These are phyloP conservation scores for Aspergillus steynii DNA, from an alignment of 495 filamentous ascomycete genomes.

Conservation along the genomic window DNA sequence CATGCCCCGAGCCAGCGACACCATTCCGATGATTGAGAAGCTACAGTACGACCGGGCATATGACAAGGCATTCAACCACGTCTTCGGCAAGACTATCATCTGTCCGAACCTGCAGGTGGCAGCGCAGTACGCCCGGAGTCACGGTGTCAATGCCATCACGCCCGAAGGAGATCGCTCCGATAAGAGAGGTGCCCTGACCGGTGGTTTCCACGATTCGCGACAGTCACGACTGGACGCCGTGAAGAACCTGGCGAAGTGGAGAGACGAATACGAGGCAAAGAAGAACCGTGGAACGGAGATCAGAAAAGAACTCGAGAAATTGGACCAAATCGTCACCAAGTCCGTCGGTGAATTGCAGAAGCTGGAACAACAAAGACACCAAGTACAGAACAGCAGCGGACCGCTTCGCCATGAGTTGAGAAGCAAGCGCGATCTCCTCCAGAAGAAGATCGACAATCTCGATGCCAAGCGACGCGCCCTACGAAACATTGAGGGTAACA, in stretches of 20 bases:
- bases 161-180: slow-evolving; percentile 91
- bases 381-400: slow-evolving; percentile 79
- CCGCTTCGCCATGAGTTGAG: slow-evolving; percentile 74
- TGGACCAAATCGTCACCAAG: slow-evolving; percentile 84
- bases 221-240: slow-evolving; percentile 83
- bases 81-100: slow-evolving; percentile 94
- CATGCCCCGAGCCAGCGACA: slow-evolving; percentile 83
- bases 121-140: slow-evolving; percentile 83
- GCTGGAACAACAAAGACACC: slow-evolving; percentile 72
- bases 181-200: slow-evolving; percentile 90
- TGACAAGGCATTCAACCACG: slow-evolving; percentile 84
- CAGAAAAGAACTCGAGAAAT: slow-evolving; percentile 64
- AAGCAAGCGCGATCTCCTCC: slow-evolving; percentile 66
- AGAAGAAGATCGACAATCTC: slow-evolving; percentile 71
- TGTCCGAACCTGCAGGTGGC: slow-evolving; percentile 86
- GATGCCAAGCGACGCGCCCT: slow-evolving; percentile 67
- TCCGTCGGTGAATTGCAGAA: slow-evolving; percentile 81
- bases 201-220: slow-evolving; percentile 84
- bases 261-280: slow-evolving; percentile 71
- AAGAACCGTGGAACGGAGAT: slow-evolving; percentile 58
- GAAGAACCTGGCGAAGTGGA: slow-evolving; percentile 69
- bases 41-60: slow-evolving; percentile 75
- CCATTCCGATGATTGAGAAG: slow-evolving; percentile 82
- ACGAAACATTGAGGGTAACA: slow-evolving; percentile 72
- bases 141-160: slow-evolving; percentile 89